Conservation (phyloP, 768 basidiomycete species). For the Trametes gibbosa region DNA sequence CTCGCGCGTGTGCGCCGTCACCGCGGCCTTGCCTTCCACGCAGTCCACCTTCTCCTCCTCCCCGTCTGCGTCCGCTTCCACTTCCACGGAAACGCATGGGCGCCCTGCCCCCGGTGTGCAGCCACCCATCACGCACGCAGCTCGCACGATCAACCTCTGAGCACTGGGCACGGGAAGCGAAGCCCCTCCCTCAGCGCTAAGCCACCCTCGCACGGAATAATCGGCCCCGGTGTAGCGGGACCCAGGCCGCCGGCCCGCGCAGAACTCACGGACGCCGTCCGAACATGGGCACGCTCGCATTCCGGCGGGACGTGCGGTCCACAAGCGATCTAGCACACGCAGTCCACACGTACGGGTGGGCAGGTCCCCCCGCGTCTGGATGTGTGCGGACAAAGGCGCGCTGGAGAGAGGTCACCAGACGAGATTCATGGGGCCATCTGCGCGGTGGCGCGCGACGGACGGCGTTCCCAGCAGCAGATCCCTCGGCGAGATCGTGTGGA, state of each 20-base stretch:
- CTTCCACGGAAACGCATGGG: no score
- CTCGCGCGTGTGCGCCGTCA: no score
- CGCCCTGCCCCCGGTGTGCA: no score
- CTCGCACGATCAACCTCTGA: neutral
- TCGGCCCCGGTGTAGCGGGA: slow-evolving; percentile 15
- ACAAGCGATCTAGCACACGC: no score
- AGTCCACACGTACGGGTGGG: no score
- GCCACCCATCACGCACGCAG: no score
- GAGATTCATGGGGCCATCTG: neutral
- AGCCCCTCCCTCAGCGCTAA: neutral
- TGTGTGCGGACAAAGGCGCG: neutral
- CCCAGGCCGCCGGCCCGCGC: neutral
- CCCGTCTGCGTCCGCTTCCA: no score
- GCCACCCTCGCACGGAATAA: neutral
- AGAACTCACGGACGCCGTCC: neutral
- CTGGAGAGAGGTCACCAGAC: neutral
- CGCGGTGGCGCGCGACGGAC: no score
- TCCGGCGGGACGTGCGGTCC: slow-evolving; percentile 5
- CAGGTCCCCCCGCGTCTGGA: no score
- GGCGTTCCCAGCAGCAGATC: no score
- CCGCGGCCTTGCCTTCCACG: no score
- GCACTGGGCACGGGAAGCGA: neutral
- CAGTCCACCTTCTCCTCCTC: no score
- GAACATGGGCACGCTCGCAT: neutral
- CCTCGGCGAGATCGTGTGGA: neutral